Evolutionary conservation across 2,329 filamentous ascomycete species (phyloP), one percentile per base, ranked within the genome.

Genomic region (Hymenoscyphus scutula): DNA sequence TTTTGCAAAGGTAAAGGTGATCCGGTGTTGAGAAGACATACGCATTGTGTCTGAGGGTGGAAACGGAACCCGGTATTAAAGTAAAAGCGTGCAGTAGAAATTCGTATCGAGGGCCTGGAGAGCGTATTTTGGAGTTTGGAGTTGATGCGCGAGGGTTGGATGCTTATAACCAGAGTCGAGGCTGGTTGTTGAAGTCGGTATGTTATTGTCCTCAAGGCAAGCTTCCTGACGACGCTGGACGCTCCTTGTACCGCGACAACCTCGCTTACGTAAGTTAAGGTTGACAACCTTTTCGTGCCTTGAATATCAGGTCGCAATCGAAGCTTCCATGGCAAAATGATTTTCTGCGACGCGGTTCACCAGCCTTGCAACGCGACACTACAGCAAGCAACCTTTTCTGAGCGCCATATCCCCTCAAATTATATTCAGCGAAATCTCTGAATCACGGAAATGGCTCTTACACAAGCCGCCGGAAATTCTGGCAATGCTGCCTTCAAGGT

Each of bases 401-500:
- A 56, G 25, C 15, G 17, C 23, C 7, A 34, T 60, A 41, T 56
- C 29, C 11, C 29, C 13, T 58, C 57, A 23, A n/a, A 32, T 30
- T 60, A 23, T 57, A 29, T 32, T 32, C 23, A 29, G 59, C 57
- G n/a, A 13, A 58, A 41, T 5, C 19, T 56, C 5, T 10, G 41
- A 30, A 57, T 58, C 70, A 62, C 69, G 71, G 81, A 75, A 53
- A 84, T 84, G 82, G 81, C 82, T 58, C 56, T 71, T 60, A 65
- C 71, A 59, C 67, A 68, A 69, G 63, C 71, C 63, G 61, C 68
- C 45, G 70, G 63, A 68, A 79, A 79, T 74, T 79, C 79, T 71
- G 80, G 80, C 76, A 89, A 88, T 79, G 83, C 81, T 76, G 81
- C 86, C 68, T 90, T 90, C 81, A 89, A 86, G 78, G 85, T 87